A percentile compares a stretch with the other conserved stretches of the same genome.
These are phyloP conservation scores for Phialemonium atrogriseum DNA, from an alignment of 2,329 filamentous ascomycete genomes.

Conservation along the genomic window DNA sequence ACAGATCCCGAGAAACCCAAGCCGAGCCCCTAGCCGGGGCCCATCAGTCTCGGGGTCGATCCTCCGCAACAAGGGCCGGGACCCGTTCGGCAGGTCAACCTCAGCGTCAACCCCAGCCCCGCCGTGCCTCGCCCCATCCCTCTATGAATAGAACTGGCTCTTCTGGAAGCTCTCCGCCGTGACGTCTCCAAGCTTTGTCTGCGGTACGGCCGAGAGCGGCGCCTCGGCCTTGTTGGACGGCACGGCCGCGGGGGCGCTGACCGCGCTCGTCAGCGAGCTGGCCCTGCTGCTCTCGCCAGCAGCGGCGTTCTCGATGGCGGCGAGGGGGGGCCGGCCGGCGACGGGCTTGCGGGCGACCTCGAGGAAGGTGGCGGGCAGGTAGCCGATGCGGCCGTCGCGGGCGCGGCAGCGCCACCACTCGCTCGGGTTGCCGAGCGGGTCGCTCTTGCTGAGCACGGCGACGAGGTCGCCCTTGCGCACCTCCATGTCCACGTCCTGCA, in stretches of 20 bases:
- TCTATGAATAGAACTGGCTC: constrained; percentile 48
- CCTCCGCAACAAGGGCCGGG: too few species aligned
- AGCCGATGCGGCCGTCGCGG: constrained; percentile 82
- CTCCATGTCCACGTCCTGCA: constrained; percentile 73
- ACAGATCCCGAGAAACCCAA: too few species aligned
- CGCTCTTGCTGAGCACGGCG: constrained; percentile 84
- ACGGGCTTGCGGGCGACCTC: constrained; percentile 16
- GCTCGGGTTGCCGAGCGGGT: constrained; percentile 82
- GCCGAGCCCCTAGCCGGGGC: too few species aligned
- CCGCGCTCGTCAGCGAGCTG: constrained; percentile 41
- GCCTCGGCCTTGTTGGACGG: constrained; percentile 13
- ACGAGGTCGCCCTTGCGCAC: constrained; percentile 95
- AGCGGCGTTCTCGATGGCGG: constrained; percentile 42
- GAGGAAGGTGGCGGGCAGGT: constrained; percentile 84
- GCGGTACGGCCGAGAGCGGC: constrained; percentile 13
- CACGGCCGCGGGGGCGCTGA: constrained; percentile 12
- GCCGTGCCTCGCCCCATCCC: too few species aligned
- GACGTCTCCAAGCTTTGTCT: constrained; percentile 42
- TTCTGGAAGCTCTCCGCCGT: constrained; percentile 49
- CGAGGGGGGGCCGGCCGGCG: constrained; percentile 12
- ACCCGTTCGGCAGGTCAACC: too few species aligned
- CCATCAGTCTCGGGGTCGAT: too few species aligned
- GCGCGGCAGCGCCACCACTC: constrained; percentile 98
- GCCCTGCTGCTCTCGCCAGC: constrained; percentile 37
- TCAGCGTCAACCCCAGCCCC: too few species aligned